Conservation (phyloP, 129 eudicot species). For the Tagetes patula region DNA sequence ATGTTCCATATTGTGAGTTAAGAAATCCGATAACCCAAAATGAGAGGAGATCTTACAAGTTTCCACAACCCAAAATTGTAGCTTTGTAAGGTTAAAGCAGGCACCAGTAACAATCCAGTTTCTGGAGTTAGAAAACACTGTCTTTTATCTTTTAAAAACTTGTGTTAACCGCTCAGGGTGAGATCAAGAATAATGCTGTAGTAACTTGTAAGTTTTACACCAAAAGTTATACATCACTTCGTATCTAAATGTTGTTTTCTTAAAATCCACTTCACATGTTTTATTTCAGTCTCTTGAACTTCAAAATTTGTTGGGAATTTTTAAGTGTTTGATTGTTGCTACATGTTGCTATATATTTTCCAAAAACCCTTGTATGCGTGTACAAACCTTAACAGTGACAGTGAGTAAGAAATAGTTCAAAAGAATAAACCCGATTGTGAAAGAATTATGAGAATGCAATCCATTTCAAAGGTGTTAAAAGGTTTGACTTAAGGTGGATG, state of each 20-base stretch:
- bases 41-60: not conserved
- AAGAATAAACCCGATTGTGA: no score
- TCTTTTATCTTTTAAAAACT: conserved; percentile 3
- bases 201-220: not conserved
- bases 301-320: no score
- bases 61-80: not conserved
- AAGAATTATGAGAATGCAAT: no score
- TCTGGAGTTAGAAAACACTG: conserved; percentile 25
- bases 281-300: no score
- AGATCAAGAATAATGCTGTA: conserved; percentile 8
- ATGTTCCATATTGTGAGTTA: conserved; percentile 61
- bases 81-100: not conserved
- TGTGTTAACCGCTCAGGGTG: not conserved
- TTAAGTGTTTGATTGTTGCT: no score
- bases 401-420: no score
- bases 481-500: no score
- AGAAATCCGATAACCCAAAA: not conserved
- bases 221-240: not conserved
- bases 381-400: no score
- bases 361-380: no score
- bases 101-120: conserved; percentile 10
- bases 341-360: no score
- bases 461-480: no score
- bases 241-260: not conserved
- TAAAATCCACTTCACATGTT: no score